Base-by-base conservation (phyloP, 1,284 basidiomycete genomes). In the Entoloma clypeatum region DNA sequence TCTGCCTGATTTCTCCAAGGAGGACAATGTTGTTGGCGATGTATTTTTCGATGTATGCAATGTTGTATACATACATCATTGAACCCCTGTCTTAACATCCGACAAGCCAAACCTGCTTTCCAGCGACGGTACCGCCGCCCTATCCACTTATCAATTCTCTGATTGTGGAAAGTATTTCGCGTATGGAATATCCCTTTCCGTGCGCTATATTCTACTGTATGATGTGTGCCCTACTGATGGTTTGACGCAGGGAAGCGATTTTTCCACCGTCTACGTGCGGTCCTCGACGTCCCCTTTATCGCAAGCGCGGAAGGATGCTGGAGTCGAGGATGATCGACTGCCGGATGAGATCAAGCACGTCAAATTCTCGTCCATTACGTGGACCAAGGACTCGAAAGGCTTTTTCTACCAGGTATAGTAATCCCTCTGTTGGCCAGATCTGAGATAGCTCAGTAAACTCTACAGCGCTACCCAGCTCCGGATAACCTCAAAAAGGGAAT, bases 321-420 rank as follows among this genome's bases (percentile, higher is more conserved):
- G 62, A 26, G 69, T 68, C 46, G 71, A 81, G 51, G 68, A 74
- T 13, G 65, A 65, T 19, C 70, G 79, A 31, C 70, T 88, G 34
- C 46, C 64, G 5, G 87, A 91, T 34, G 79, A 81, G 49, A 64
- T 91, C 44, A 72, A 78, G 41, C 84, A 77, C 56, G 83, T 86
- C 51, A 91, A 91, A 58, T 90, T 88, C 62, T 82, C 81, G 0
- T 61, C 63, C 7, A 72, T 89, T 36, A 66, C 68, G 22, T 91
- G 88, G 88, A 79, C 80, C 6, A 75, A 79, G 42, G 86, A 90
- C 59, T 81, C 77, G 42, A 80, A 79, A 49, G 86, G 87, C 1
- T 89, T 91, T 61, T 87, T 89, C 64, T 91, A 91, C 59, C 85
- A 88, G 68, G 84, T 83, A 49, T 56, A 47, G 28, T 28, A 39